phyloP scores from a whole-genome alignment of 2,329 filamentous ascomycete species.

The Paracorniculantispora psalliotae region DNA sequence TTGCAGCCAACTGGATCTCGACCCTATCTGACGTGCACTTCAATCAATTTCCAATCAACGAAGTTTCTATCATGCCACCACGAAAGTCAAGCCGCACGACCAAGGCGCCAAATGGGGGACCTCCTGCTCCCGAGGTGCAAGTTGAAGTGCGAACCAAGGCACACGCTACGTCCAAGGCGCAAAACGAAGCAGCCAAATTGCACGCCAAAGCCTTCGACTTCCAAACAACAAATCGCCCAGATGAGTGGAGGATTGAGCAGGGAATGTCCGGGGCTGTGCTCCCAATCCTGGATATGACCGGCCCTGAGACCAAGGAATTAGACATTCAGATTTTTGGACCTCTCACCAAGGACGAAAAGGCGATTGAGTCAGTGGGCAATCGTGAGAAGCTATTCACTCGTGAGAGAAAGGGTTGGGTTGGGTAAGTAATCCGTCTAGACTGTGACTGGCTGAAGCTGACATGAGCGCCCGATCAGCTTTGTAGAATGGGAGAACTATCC shows the following conservation, averaged over 20 bases:
- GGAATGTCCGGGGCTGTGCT: constrained; percentile 42
- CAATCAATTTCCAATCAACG: too few relatives aligned
- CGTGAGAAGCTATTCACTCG: constrained; percentile 21
- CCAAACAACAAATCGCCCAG: constrained; percentile 26
- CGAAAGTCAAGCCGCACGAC: too few relatives aligned
- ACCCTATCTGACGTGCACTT: too few relatives aligned
- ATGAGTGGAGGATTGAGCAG: constrained; percentile 52
- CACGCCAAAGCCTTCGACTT: not conserved
- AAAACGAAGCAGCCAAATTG: not conserved
- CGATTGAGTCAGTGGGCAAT: constrained; percentile 36
- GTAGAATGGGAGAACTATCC: constrained; percentile 68
- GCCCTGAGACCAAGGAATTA: constrained; percentile 27
- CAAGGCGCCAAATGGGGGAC: too few relatives aligned
- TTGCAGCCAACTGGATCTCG: too few relatives aligned
- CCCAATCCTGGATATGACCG: constrained; percentile 43
- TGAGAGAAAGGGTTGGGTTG: constrained; percentile 31
- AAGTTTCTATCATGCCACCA: too few relatives aligned
- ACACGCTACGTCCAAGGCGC: not conserved
- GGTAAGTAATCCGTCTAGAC: constrained; percentile 20
- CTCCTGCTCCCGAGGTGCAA: too few relatives aligned
- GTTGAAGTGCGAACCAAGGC: not conserved
- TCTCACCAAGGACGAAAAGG: constrained; percentile 35
- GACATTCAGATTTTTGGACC: constrained; percentile 24
- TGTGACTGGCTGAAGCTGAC: too few relatives aligned
- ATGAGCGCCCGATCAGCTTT: constrained; percentile 43